Percentiles rank a stretch among this genome's conserved stretches.
Evolutionary conservation across 108 stramenopile species (phyloP).

Genomic region (Fragilaria crotonensis): DNA sequence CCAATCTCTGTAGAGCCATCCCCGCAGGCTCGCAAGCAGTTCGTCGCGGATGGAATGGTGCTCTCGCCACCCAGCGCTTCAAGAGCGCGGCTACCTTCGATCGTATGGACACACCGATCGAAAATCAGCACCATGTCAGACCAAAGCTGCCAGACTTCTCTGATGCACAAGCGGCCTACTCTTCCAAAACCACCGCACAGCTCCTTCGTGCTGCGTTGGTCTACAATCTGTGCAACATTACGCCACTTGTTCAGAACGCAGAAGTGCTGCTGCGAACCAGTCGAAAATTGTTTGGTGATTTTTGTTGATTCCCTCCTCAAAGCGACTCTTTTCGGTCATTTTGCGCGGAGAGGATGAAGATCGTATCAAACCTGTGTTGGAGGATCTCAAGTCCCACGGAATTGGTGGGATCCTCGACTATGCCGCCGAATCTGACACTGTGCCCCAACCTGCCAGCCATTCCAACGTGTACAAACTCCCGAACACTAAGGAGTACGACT

Average conservation of each 20-base stretch:
- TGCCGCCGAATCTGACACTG: slow-evolving; percentile 86
- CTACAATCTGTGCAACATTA: slow-evolving; percentile 56
- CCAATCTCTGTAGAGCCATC: neutral
- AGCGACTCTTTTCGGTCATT: slow-evolving; percentile 88
- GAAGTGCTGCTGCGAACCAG: slow-evolving; percentile 38
- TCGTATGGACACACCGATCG: slow-evolving; percentile 1
- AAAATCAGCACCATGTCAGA: neutral
- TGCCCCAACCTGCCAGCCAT: slow-evolving; percentile 18
- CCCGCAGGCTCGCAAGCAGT: neutral
- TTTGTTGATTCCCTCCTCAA: slow-evolving; percentile 58
- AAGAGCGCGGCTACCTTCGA: too few species aligned
- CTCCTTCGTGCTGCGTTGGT: slow-evolving; percentile 54
- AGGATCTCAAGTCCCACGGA: slow-evolving; percentile 29
- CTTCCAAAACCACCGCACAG: slow-evolving; percentile 47
- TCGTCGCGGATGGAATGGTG: neutral
- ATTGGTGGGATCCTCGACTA: slow-evolving; percentile 94
- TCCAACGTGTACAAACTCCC: too few species aligned
- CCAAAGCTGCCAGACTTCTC: slow-evolving; percentile 28
- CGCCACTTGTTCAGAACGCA: slow-evolving; percentile 51
- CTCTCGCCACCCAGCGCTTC: neutral
- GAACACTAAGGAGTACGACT: slow-evolving; percentile 48
- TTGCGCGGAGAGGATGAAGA: slow-evolving; percentile 82
- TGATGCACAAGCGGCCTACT: slow-evolving; percentile 25
- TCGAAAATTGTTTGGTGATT: slow-evolving; percentile 31
- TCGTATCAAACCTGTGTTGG: slow-evolving; percentile 55